Percentiles rank a stretch among this genome's conserved stretches.
phyloP scores from a whole-genome alignment of 176 grass and related monocot genomes.

The Leersia perrieri region DNA sequence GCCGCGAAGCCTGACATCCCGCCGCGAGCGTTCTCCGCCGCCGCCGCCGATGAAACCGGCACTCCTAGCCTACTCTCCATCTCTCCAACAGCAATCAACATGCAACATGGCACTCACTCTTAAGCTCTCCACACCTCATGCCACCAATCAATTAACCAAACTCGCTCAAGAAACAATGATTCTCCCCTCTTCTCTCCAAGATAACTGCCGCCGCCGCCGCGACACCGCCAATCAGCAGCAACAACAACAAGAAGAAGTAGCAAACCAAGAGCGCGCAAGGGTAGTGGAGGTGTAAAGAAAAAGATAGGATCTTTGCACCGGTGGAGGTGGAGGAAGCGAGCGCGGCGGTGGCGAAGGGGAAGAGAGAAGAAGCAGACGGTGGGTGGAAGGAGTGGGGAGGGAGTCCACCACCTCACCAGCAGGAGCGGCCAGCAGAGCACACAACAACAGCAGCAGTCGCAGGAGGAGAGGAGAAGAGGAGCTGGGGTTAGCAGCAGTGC shows the following conservation, averaged over 20 bases:
- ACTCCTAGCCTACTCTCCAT: slow-evolving; percentile 58
- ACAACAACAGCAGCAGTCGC: neutral
- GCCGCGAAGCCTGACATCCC: slow-evolving; percentile 51
- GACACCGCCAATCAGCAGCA: neutral
- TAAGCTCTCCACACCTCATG: neutral
- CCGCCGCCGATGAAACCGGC: neutral
- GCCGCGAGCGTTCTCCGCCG: slow-evolving; percentile 33
- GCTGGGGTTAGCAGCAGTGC: slow-evolving; percentile 20
- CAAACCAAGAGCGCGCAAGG: neutral
- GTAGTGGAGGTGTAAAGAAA: neutral
- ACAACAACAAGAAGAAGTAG: neutral
- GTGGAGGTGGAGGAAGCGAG: slow-evolving; percentile 14
- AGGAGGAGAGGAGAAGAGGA: neutral
- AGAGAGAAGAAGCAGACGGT: neutral
- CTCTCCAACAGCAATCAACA: slow-evolving; percentile 33
- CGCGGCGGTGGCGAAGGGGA: slow-evolving; percentile 25
- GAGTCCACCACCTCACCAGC: slow-evolving; percentile 36
- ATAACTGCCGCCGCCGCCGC: neutral
- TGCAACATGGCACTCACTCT: neutral
- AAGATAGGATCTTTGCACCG: slow-evolving; percentile 17
- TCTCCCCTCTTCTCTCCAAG: neutral
- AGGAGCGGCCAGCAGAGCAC: slow-evolving; percentile 28
- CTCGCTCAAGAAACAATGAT: slow-evolving; percentile 5
- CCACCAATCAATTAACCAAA: neutral
- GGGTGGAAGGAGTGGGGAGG: neutral